A percentile compares a stretch with the other conserved stretches of the same genome.
These are phyloP conservation scores for Sporothrix pallida DNA, from an alignment of 2,329 filamentous ascomycete genomes.

Conservation along the genomic window DNA sequence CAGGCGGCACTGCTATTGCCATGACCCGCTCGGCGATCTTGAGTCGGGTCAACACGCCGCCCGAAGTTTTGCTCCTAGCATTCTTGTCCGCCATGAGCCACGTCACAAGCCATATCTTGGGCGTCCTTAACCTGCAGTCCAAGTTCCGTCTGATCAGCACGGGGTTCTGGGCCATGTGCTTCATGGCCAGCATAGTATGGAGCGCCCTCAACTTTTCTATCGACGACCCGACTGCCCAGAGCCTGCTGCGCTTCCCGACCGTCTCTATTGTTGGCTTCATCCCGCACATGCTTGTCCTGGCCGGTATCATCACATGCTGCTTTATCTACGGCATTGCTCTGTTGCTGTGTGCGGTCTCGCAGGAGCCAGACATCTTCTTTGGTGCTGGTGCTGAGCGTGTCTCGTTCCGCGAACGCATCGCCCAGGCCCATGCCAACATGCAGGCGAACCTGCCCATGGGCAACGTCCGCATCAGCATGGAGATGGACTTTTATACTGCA, in stretches of 20 bases:
- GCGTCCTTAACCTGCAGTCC: conserved; percentile 78
- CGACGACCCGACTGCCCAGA: conserved; percentile 65
- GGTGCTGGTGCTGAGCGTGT: conserved; percentile 36
- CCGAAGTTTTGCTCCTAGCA: conserved; percentile 84
- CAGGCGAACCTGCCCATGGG: conserved; percentile 88
- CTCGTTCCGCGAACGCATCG: conserved; percentile 65
- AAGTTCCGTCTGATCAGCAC: conserved; percentile 84
- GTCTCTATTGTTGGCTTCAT: conserved; percentile 95
- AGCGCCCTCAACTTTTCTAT: conserved; percentile 69
- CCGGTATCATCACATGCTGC: conserved; percentile 77
- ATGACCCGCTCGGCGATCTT: conserved; percentile 71
- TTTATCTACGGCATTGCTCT: conserved; percentile 80
- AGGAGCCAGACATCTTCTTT: conserved; percentile 36
- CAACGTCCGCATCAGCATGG: conserved; percentile 77
- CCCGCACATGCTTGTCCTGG: conserved; percentile 84
- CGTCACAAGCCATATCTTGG: conserved; percentile 80
- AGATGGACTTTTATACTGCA: conserved; percentile 95
- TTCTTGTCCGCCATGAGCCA: conserved; percentile 90
- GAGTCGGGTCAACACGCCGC: conserved; percentile 81
- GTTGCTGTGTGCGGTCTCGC: conserved; percentile 68
- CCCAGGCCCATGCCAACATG: conserved; percentile 81
- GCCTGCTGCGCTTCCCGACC: conserved; percentile 85
- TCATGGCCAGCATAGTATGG: conserved; percentile 84
- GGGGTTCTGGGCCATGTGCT: conserved; percentile 86
- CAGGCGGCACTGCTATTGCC: conserved; percentile 51